Conservation (phyloP, 73 alveolate species). For the Tetrahymena malaccensis region DNA sequence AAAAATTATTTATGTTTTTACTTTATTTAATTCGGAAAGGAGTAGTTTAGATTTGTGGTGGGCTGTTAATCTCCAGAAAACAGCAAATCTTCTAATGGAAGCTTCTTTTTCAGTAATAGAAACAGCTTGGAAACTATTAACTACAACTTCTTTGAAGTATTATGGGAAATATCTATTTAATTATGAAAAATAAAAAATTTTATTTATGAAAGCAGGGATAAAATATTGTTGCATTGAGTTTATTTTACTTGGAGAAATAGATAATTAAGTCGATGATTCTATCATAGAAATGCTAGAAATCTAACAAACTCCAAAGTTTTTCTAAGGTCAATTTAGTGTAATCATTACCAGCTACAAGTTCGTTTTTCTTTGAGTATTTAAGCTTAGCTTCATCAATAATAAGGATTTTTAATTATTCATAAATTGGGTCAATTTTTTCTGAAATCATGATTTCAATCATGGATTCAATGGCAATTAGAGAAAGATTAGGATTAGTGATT, state of each 20-base stretch:
- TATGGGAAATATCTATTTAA: conserved; percentile 15
- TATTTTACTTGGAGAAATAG: conserved; percentile 14
- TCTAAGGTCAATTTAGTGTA: conserved; percentile 34
- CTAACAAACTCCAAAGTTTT: conserved; percentile 32
- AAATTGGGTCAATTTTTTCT: conserved; percentile 16
- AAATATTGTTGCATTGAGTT: too few relatives aligned
- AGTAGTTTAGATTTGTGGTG: conserved; percentile 8
- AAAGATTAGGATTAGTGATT: conserved; percentile 19
- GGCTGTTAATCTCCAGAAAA: conserved; percentile 39
- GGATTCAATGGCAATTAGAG: conserved; percentile 22
- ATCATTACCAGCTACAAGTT: conserved; percentile 28
- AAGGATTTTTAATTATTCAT: conserved; percentile 7
- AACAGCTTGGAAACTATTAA: conserved; percentile 10
- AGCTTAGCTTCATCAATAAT: conserved; percentile 27
- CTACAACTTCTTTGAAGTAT: conserved; percentile 34
- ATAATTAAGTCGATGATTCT: conserved; percentile 36
- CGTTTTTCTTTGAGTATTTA: conserved; percentile 3
- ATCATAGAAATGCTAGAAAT: conserved; percentile 30
- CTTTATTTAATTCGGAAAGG: not conserved
- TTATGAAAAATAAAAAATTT: conserved; percentile 8
- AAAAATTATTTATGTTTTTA: not conserved
- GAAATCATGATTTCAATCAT: conserved; percentile 27
- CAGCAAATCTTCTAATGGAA: conserved; percentile 34
- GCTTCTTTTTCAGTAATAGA: conserved; percentile 18
- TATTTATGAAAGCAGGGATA: not conserved